Evolutionary conservation across 345 rosid species (phyloP).

Genomic region (Lagerstroemia speciosa): DNA sequence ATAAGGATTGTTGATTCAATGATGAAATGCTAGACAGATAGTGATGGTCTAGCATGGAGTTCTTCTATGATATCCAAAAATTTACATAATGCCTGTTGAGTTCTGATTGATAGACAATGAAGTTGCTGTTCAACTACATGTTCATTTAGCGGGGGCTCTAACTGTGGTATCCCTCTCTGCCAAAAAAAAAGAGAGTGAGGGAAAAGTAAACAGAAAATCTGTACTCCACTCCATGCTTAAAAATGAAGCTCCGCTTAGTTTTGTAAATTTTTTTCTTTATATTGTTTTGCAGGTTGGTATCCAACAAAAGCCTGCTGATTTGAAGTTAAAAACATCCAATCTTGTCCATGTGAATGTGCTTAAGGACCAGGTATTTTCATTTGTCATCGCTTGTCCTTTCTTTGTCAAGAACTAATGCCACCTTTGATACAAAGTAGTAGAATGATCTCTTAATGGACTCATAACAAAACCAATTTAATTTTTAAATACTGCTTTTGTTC

Average conservation of each 20-base stretch:
- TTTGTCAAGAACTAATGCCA: background rate
- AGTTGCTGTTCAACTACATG: background rate
- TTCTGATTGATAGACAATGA: background rate
- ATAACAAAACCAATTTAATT: background rate
- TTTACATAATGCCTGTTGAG: background rate
- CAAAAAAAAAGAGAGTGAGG: background rate
- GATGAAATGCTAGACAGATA: background rate
- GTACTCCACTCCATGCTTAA: background rate
- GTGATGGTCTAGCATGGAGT: background rate
- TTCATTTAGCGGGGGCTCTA: background rate
- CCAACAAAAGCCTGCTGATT: slow-evolving; percentile 62
- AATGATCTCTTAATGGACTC: background rate
- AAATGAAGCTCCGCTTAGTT: background rate
- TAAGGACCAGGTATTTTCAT: slow-evolving; percentile 62
- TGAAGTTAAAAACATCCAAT: slow-evolving; percentile 70
- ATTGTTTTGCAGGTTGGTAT: slow-evolving; percentile 56
- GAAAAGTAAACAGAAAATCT: background rate
- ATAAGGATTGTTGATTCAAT: background rate
- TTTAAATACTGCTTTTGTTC: background rate
- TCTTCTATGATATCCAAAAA: background rate
- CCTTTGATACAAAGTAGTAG: background rate
- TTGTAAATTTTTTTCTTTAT: background rate
- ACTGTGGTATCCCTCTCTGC: background rate
- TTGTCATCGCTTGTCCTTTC: background rate
- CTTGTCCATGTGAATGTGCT: slow-evolving; percentile 67